Base-by-base conservation (phyloP, 2,329 filamentous ascomycete species). In the Aaosphaeria arxii region DNA sequence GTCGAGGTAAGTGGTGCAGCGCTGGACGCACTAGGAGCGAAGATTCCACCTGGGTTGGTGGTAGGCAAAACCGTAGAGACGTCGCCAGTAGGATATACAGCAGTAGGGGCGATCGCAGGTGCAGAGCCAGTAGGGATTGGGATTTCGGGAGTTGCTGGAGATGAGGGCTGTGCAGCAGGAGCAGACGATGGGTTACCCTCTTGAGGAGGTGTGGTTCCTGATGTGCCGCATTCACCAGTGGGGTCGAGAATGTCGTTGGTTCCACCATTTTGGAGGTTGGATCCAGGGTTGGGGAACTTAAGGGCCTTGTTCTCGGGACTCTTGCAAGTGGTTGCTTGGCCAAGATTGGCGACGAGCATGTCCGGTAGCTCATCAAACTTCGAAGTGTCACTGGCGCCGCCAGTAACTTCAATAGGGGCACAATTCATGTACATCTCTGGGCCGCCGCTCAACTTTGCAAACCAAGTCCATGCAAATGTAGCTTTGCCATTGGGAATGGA, bases 381-480 rank as follows among this genome's bases (percentile, higher is more conserved):
- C 2, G 75, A 67, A 44, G 82, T 61, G 40, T 83, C 80, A 46
- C 69, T 67, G 1, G 74, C 70, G 33, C 75, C 74, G 1, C 72
- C 75, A 9, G 82, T 82, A 17, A 96, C 78, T 0, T 77, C 80
- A 46, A 95, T 73, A 0, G 88, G 83, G 0, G 87, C 89, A 58
- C 92, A 97, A 80, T 96, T 95, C 91, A 95, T 95, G 79, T 96
- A 96, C 77, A 96, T 86, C 67, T 97, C 92, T 1, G 91, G 85
- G 68, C 88, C 91, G 4, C 92, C 92, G 6, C 91, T 67, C 41
- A 67, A 7, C 39, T 86, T 86, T 50, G 96, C 92, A 73, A 95
- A 86, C 92, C 92, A 97, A 0, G 90, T 91, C 90, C 91, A 96
- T 0, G 89, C 89, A 5, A 97, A 77, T 0, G 85, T 88, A 29